Evolutionary conservation across 805 yeast species (phyloP), one percentile per base, ranked within the genome.

Genomic region (Pichia pseudocactophila): DNA sequence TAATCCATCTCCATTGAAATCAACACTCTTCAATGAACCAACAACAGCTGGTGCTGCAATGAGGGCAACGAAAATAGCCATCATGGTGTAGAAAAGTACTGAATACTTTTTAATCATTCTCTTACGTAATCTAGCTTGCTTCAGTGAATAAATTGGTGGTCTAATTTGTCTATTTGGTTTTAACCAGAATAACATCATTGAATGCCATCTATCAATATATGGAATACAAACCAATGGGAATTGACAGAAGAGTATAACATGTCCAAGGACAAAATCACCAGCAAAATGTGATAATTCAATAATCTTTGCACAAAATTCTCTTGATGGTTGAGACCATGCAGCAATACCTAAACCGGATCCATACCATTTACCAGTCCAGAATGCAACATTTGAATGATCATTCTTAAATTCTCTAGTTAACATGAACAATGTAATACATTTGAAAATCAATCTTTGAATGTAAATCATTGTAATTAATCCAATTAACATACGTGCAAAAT

Each of bases 341-440:
- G 82, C 78, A 78, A 81, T 79, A 46, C 97, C 98, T 65, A 90
- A 68, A 59, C 95, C 92, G 47, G 85, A 73, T 46, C 95, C 92
- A 64, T 89, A 88, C 99, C 99, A 92, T 68, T 88, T 89, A 74
- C 99, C 99, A 45, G 96, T 85, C 99, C 99, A 92, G 94, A 95
- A 92, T 25, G 98, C 97, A 55, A 95, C 83, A 70, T 92, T 92
- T 30, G 97, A 73, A 60, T 81, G 86, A 67, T 90, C 97, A 56
- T 84, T 85, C 80, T 87, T 87, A 73, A 88, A 88, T 70, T 92
- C 99, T 72, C 98, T 80, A 41, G 97, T 86, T 60, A 94, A 71
- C 65, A 80, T 69, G 52, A 78, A 65, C 41, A 82, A 69, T 10
- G 95, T 85, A 72, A 92, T 71, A 55, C 82, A 62, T 72, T 88